phyloP scores from a whole-genome alignment of 2,329 filamentous ascomycete species.

The Fusarium keratoplasticum region DNA sequence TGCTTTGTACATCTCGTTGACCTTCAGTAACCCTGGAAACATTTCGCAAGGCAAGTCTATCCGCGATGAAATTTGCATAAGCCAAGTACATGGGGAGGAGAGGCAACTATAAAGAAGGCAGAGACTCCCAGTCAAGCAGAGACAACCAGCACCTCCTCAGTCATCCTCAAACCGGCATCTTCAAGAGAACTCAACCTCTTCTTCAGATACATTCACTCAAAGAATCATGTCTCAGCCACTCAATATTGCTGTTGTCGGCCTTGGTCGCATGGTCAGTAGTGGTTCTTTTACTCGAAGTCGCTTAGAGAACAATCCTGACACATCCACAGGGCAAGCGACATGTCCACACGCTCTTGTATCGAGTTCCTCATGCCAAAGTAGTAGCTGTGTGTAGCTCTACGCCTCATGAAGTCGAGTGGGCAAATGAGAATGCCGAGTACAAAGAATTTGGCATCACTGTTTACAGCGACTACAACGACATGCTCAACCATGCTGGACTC shows the following conservation, averaged over 20 bases:
- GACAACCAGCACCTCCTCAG: neutral
- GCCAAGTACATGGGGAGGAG: fast-evolving
- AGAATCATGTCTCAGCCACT: constrained; percentile 10
- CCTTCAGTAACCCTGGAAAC: neutral
- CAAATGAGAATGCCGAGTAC: constrained; percentile 20
- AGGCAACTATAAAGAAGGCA: neutral
- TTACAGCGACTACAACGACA: constrained; percentile 29
- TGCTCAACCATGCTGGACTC: constrained; percentile 27
- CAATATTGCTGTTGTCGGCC: constrained; percentile 33
- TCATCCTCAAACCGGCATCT: neutral
- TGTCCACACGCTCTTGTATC: constrained; percentile 24
- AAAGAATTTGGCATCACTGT: constrained; percentile 19
- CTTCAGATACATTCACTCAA: too few species aligned
- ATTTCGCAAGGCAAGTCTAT: neutral
- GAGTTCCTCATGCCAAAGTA: constrained; percentile 26
- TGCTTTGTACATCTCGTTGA: neutral
- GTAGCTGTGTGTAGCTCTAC: constrained; percentile 28
- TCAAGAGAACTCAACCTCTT: fast-evolving
- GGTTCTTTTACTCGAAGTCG: neutral
- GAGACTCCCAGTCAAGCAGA: neutral
- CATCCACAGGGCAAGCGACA: constrained; percentile 26
- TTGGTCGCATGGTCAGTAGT: constrained; percentile 29
- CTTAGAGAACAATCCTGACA: neutral
- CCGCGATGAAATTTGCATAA: neutral
- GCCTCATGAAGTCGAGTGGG: constrained; percentile 25